Evolutionary conservation across 1,139 yeast genomes (phyloP).

Genomic region (Suzukiozyma palmioleophila): DNA sequence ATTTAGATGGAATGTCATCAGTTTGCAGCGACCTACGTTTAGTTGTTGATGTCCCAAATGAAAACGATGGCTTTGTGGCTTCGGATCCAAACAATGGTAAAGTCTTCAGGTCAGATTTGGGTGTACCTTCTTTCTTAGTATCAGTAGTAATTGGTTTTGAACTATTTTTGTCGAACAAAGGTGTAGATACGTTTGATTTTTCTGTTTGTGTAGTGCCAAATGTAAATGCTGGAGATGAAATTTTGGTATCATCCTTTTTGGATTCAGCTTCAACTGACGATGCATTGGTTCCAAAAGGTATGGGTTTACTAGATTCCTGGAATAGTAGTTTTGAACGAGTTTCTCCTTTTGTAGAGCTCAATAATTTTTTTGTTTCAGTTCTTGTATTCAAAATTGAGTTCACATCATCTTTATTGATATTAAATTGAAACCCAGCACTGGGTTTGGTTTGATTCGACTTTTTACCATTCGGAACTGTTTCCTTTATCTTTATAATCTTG

Average conservation of each 20-base stretch:
- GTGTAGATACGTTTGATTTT: conserved; percentile 8
- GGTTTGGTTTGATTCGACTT: conserved; percentile 17
- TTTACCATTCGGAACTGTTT: conserved; percentile 7
- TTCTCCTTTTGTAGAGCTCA: conserved; percentile 5
- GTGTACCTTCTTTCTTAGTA: too few species aligned
- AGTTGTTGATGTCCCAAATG: conserved; percentile 7
- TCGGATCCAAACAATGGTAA: neutral
- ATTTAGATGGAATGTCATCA: neutral
- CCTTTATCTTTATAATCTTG: conserved; percentile 28
- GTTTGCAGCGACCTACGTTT: conserved; percentile 3
- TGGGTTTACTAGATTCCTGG: too few species aligned
- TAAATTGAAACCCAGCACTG: conserved; percentile 36
- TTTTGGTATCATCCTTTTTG: conserved; percentile 1
- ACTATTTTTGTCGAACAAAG: too few species aligned
- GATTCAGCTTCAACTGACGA: too few species aligned
- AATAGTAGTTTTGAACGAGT: neutral
- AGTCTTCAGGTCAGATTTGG: too few species aligned
- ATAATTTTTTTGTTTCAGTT: conserved; percentile 12
- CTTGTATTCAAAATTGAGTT: conserved; percentile 19
- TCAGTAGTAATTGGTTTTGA: too few species aligned
- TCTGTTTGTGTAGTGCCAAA: conserved; percentile 11
- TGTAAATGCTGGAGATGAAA: conserved; percentile 7
- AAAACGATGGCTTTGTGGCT: conserved; percentile 7
- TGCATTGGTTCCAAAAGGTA: too few species aligned
- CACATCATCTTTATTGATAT: conserved; percentile 25